These are phyloP conservation scores for Daldinia vernicosa DNA, from an alignment of 495 filamentous ascomycete genomes.

Conservation along the genomic window DNA sequence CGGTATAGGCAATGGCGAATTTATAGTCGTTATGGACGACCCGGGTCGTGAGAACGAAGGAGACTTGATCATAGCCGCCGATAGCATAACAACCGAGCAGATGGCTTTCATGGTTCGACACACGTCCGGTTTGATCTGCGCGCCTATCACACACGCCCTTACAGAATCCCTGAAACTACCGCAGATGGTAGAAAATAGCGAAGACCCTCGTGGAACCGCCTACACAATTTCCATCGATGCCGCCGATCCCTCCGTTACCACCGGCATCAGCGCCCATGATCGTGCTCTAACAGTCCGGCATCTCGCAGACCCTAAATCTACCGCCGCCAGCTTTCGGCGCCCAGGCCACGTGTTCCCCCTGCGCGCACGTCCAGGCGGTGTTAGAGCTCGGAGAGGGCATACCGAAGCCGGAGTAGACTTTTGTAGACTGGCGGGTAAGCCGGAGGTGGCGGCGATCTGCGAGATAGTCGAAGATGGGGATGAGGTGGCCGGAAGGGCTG, in stretches of 20 bases:
- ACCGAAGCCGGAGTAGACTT: conserved; percentile 93
- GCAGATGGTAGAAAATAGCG: conserved; percentile 84
- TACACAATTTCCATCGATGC: conserved; percentile 92
- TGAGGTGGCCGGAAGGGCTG: conserved; percentile 63
- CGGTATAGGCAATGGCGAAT: conserved; percentile 78
- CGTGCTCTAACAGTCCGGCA: conserved; percentile 80
- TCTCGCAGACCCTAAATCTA: conserved; percentile 74
- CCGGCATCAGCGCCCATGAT: conserved; percentile 90
- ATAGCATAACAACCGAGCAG: conserved; percentile 84
- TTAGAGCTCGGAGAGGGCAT: conserved; percentile 80
- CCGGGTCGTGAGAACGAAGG: conserved; percentile 95
- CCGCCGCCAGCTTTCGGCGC: conserved; percentile 70
- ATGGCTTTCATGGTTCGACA: conserved; percentile 96
- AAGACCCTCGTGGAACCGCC: conserved; percentile 88
- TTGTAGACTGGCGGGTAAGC: conserved; percentile 80
- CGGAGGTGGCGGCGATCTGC: conserved; percentile 80
- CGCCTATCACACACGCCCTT: conserved; percentile 75
- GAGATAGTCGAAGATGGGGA: conserved; percentile 85
- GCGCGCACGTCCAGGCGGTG: conserved; percentile 79
- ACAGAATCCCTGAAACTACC: conserved; percentile 76
- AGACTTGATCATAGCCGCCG: conserved; percentile 93
- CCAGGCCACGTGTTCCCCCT: conserved; percentile 94
- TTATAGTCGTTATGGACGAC: conserved; percentile 94
- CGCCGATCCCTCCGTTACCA: conserved; percentile 74
- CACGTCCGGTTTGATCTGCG: conserved; percentile 89